Evolutionary conservation across 805 yeast genomes (phyloP).

Genomic region (Barnettozyma botsteinii): DNA sequence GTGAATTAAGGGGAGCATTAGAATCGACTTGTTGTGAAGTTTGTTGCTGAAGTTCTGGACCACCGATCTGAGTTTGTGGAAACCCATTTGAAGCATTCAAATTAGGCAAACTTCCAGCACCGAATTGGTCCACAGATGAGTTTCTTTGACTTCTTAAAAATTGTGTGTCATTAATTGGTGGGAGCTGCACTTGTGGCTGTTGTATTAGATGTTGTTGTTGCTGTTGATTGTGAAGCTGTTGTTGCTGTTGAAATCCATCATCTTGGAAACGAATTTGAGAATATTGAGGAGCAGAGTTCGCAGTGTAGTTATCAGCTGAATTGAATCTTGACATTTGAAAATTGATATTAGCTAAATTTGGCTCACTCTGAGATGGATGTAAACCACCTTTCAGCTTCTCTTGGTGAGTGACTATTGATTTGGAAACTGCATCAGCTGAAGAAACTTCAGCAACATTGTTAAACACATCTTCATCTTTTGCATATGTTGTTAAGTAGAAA

Average conservation of each 20-base stretch:
- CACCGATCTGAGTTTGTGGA: neutral
- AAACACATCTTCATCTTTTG: conserved; percentile 23
- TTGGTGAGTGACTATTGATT: conserved; percentile 2
- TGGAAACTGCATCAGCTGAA: conserved; percentile 12
- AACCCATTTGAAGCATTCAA: neutral
- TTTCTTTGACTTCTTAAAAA: neutral
- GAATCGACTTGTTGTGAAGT: neutral
- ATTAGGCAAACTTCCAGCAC: neutral
- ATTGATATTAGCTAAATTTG: neutral
- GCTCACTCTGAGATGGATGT: conserved; percentile 7
- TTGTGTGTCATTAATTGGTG: neutral
- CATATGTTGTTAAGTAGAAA: conserved; percentile 25
- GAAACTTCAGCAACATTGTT: conserved; percentile 15
- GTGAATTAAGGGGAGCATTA: neutral
- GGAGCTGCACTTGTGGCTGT: neutral
- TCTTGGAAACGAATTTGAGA: conserved; percentile 2
- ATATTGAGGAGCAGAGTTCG: neutral
- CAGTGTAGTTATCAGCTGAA: neutral
- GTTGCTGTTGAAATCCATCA: conserved; percentile 5
- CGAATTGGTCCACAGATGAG: neutral
- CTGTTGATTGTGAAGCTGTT: conserved; percentile 3
- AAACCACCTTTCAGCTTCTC: neutral
- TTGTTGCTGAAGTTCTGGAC: neutral
- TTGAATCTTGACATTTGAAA: neutral
- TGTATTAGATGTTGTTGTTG: conserved; percentile 1